Percentiles rank a stretch among this genome's conserved stretches.
These are phyloP conservation scores for Aurifilum marmelostoma DNA, from an alignment of 2,329 filamentous ascomycete species.

Conservation along the genomic window DNA sequence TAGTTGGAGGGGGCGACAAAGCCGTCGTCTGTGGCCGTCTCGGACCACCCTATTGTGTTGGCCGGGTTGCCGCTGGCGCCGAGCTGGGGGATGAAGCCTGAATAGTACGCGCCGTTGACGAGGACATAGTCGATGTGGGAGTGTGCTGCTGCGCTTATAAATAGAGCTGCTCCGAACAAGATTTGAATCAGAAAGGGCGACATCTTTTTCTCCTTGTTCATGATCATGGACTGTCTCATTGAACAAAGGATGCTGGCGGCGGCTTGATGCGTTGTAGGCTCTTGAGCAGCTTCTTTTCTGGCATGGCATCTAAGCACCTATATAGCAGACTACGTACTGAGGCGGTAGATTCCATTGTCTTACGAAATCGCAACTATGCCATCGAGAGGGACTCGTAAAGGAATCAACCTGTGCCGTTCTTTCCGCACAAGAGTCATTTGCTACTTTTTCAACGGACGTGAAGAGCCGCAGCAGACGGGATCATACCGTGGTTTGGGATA, in stretches of 20 bases:
- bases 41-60: constrained; percentile 56
- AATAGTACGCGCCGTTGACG: constrained; percentile 50
- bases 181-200: neutral
- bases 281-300: neutral
- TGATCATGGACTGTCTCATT: neutral
- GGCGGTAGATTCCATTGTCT: too few species aligned
- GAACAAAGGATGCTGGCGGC: neutral
- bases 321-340: neutral
- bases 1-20: constrained; percentile 54
- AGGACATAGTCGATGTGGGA: constrained; percentile 41
- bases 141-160: constrained; percentile 30
- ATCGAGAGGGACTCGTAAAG: too few species aligned
- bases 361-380: neutral
- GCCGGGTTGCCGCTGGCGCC: constrained; percentile 28
- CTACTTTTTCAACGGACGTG: neutral
- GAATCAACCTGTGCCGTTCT: too few species aligned
- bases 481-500: neutral
- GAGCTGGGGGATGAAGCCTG: constrained; percentile 43
- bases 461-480: neutral
- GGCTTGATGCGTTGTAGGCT: neutral
- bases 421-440: too few species aligned
- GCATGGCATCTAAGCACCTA: neutral
- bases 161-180: neutral
- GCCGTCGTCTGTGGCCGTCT: constrained; percentile 53
- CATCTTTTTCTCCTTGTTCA: neutral